Conservation (phyloP, 2,329 filamentous ascomycete species). For the Huntiella moniliformis region DNA sequence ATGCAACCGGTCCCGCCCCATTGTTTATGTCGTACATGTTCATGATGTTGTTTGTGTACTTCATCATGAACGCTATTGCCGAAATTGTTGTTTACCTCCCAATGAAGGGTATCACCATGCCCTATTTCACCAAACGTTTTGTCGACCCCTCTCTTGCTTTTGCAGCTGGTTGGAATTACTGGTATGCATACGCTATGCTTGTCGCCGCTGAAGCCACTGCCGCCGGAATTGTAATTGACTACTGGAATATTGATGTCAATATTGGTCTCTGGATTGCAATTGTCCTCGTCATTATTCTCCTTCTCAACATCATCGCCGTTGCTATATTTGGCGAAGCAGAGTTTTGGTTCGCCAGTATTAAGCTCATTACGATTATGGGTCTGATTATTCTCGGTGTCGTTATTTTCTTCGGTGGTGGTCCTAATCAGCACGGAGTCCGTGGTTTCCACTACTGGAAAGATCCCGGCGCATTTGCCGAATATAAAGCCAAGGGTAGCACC, state of each 20-base stretch:
- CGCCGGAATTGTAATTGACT: constrained; percentile 38
- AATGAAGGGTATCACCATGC: constrained; percentile 36
- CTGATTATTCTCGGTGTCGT: constrained; percentile 37
- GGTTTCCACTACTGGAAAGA: constrained; percentile 23
- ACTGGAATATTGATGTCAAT: constrained; percentile 35
- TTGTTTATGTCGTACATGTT: constrained; percentile 49
- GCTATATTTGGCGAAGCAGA: constrained; percentile 41
- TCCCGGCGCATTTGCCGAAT: constrained; percentile 28
- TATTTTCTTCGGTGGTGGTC: constrained; percentile 37
- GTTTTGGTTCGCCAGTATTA: constrained; percentile 42
- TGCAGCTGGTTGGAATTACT: constrained; percentile 41
- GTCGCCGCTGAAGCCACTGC: constrained; percentile 40
- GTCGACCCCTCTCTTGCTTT: constrained; percentile 37
- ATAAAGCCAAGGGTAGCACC: constrained; percentile 25
- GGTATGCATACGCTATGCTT: constrained; percentile 41
- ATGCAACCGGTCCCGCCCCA: constrained; percentile 41
- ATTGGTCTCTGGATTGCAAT: constrained; percentile 41
- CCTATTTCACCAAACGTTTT: constrained; percentile 36
- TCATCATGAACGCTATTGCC: constrained; percentile 34
- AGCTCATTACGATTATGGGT: constrained; percentile 38
- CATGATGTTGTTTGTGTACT: constrained; percentile 35
- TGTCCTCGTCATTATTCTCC: constrained; percentile 32
- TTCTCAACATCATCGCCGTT: constrained; percentile 38
- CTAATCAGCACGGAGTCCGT: constrained; percentile 28
- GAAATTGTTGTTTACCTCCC: constrained; percentile 38